Conservation (phyloP, 1,284 basidiomycete species). For the Gymnopus androsaceus region DNA sequence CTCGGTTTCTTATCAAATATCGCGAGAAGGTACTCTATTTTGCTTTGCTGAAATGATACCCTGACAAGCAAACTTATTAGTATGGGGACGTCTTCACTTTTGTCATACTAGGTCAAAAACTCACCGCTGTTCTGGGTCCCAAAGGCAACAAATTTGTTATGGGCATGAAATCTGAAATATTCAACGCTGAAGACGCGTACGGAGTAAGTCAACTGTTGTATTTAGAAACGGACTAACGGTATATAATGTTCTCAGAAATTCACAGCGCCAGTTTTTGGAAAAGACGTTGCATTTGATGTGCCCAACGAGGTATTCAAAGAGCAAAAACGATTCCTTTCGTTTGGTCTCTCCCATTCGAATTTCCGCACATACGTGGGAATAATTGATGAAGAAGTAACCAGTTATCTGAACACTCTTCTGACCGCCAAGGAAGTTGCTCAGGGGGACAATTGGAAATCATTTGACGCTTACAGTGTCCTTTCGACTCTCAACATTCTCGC, state of each 20-base stretch:
- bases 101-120: constrained; percentile 82
- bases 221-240: background rate
- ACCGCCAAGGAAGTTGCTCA: constrained; percentile 65
- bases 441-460: constrained; percentile 68
- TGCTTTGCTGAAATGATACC: no score
- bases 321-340: constrained; percentile 97
- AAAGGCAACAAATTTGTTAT: constrained; percentile 95
- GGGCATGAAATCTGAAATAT: constrained; percentile 88
- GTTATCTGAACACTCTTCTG: constrained; percentile 66
- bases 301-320: constrained; percentile 98
- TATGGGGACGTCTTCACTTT: constrained; percentile 91
- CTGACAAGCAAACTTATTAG: constrained; percentile 32
- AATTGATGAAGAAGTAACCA: constrained; percentile 83
- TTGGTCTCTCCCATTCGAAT: constrained; percentile 90
- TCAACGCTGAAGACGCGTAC: constrained; percentile 97
- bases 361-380: constrained; percentile 89
- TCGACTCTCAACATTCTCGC: constrained; percentile 96
- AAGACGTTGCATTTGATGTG: constrained; percentile 96
- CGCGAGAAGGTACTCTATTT: constrained; percentile 75
- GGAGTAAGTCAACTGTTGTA: constrained; percentile 55
- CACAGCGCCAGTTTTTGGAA: constrained; percentile 93
- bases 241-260: constrained; percentile 68
- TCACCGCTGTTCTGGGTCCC: constrained; percentile 91
- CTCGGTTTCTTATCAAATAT: constrained; percentile 77
- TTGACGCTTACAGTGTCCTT: constrained; percentile 75